These are phyloP conservation scores for Myrica gale DNA, from an alignment of 306 rosid species.

Conservation along the genomic window DNA sequence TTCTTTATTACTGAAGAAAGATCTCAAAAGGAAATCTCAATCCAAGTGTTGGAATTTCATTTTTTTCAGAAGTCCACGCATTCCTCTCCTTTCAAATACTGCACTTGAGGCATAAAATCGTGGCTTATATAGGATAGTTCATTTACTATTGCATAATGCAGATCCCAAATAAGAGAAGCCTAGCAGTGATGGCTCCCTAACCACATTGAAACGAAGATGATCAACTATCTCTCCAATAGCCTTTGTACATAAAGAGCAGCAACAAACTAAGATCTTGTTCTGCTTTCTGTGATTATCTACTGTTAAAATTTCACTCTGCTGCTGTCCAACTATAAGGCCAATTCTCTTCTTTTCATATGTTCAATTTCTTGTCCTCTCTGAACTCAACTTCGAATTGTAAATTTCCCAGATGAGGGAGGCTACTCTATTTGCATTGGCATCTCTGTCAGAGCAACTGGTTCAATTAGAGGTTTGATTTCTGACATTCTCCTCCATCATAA, in stretches of 20 bases:
- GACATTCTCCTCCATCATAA: constrained; percentile 2
- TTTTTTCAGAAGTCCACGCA: neutral
- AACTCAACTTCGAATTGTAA: constrained; percentile 21
- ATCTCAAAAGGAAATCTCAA: neutral
- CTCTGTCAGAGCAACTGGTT: constrained; percentile 72
- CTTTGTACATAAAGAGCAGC: neutral
- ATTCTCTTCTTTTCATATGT: neutral
- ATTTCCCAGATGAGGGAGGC: constrained; percentile 87
- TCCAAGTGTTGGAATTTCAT: neutral
- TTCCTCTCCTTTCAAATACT: neutral
- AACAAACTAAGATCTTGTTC: neutral
- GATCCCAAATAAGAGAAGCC: neutral
- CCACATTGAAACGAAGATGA: neutral
- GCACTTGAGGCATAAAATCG: neutral
- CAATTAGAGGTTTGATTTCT: constrained; percentile 65
- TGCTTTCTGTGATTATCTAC: neutral
- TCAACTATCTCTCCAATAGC: neutral
- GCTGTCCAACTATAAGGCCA: neutral
- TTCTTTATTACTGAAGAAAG: neutral
- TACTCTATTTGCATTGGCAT: constrained; percentile 68
- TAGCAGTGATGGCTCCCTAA: neutral
- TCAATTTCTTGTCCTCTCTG: constrained; percentile 5
- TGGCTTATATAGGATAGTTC: neutral
- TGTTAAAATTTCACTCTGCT: neutral
- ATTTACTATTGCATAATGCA: neutral